Percentiles rank a stretch among this genome's conserved stretches.
These are phyloP conservation scores for Russula vinacea DNA, from an alignment of 768 basidiomycete species.

Conservation along the genomic window DNA sequence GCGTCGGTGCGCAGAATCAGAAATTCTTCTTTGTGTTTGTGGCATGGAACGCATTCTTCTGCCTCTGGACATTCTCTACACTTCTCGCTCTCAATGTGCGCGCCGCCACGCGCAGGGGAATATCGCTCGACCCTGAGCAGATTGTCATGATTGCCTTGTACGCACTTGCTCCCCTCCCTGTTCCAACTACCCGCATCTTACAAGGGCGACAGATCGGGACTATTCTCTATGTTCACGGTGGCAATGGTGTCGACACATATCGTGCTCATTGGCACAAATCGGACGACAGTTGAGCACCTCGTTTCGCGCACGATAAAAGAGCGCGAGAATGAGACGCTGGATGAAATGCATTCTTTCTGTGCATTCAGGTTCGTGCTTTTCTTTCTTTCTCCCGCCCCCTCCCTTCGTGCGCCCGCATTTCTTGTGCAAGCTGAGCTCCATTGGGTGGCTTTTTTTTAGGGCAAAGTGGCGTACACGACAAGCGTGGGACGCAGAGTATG, in stretches of 20 bases:
- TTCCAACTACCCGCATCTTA: background rate
- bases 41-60: conserved; percentile 57
- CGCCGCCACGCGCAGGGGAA: conserved; percentile 30
- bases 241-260: conserved; percentile 58
- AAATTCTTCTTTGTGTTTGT: conserved; percentile 90
- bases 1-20: conserved; percentile 89
- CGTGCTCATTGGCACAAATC: conserved; percentile 55
- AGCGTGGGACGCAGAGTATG: conserved; percentile 82
- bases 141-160: conserved; percentile 74
- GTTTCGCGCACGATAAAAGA: conserved; percentile 56
- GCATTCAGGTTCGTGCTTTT: conserved; percentile 47
- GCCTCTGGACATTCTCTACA: conserved; percentile 60
- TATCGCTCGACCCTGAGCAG: conserved; percentile 58
- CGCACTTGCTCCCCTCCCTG: conserved; percentile 35
- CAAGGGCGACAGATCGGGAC: conserved; percentile 47
- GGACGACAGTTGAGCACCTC: conserved; percentile 82
- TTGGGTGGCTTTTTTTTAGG: conserved; percentile 37
- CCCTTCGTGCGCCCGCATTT: background rate
- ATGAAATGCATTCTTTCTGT: conserved; percentile 52
- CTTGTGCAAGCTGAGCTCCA: background rate
- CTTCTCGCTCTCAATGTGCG: conserved; percentile 53
- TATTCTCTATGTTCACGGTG: conserved; percentile 71
- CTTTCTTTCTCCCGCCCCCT: background rate
- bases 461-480: conserved; percentile 45
- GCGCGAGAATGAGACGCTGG: conserved; percentile 53